Conservation (phyloP, 306 rosid genomes). For the Castanospermum australe region DNA sequence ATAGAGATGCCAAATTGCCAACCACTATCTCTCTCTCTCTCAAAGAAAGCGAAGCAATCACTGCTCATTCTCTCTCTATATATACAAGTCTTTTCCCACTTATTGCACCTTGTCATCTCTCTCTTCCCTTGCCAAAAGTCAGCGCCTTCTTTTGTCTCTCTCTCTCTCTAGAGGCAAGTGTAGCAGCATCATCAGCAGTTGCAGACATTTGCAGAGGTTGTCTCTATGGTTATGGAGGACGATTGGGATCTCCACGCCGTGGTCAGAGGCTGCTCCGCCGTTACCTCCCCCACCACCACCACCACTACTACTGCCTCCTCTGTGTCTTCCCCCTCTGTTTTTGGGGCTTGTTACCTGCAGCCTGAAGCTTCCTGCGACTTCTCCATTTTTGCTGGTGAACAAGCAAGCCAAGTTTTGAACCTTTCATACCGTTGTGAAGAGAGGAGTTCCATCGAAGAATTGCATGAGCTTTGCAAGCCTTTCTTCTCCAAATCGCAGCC, state of each 20-base stretch:
- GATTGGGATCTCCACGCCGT: constrained; percentile 98
- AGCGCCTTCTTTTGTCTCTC: constrained; percentile 58
- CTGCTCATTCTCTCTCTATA: constrained; percentile 36
- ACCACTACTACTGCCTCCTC: neutral
- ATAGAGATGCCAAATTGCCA: constrained; percentile 52
- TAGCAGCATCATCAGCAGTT: neutral
- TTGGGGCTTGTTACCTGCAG: constrained; percentile 10
- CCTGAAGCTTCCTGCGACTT: constrained; percentile 16
- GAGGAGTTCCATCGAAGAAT: constrained; percentile 45
- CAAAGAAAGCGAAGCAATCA: neutral
- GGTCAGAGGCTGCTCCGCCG: constrained; percentile 70
- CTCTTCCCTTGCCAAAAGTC: constrained; percentile 40
- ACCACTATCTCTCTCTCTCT: neutral
- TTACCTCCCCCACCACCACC: constrained; percentile 21
- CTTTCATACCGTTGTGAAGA: constrained; percentile 51
- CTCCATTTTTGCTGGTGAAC: constrained; percentile 29
- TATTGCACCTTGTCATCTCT: constrained; percentile 25
- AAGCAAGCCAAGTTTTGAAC: constrained; percentile 30
- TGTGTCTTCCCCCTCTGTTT: constrained; percentile 23
- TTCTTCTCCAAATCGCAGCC: constrained; percentile 63
- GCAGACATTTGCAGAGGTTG: constrained; percentile 32
- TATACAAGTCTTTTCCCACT: constrained; percentile 36
- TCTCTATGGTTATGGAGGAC: constrained; percentile 48
- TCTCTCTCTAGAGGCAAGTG: constrained; percentile 24
- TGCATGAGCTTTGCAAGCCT: constrained; percentile 92